Evolutionary conservation across 2,329 filamentous ascomycete species (phyloP), one percentile per base, ranked within the genome.

Genomic region (Ceratocystis papillata): DNA sequence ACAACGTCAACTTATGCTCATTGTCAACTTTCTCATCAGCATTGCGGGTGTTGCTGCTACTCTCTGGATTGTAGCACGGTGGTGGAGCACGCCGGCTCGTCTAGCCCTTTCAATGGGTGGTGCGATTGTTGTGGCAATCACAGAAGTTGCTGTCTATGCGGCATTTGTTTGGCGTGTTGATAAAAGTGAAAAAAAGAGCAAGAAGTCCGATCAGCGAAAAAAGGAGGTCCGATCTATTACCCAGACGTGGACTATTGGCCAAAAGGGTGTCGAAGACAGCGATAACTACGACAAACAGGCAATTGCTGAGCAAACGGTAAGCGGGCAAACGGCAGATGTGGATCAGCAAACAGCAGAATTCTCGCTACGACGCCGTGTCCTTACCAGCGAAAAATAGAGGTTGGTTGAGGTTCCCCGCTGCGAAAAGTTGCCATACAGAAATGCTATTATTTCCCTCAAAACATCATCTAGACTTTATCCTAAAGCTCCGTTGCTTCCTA

Each of bases 1-100:
- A 1, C 87, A 93, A 73, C 81, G 88, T n/a, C 90, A 94, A 72
- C 77, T 94, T 66, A 86, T 88, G 53, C 79, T 97, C 6, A 90
- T 97, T 63, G 81, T 96, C 71, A 99, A 97, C 74, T 90, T 97
- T 63, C 77, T 96, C 48, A 80, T 96, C 64, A 96, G 90, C 63
- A 88, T 96, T 64, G 78, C 93, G 2, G 89, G 92, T 57, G 88
- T 88, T 63, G 87, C 85, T 2, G 85, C 82, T 1, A 89, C 88
- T 6, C 81, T 94, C 44, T 94, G 89, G 89, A 80, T 91, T n/a
- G 81, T 82, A 17, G 87, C 87, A 1, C 80, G 85, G 63, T 89
- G 88, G 81, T 93, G 88, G 89, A 86, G 81, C 69, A 82, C 87
- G 1, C 85, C 88, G 0, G 81, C 84, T 55, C 78, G 89, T 30